Percentiles rank a stretch among this genome's conserved stretches.
These are phyloP conservation scores for Camelina sativa DNA, from an alignment of 345 rosid genomes.

Conservation along the genomic window DNA sequence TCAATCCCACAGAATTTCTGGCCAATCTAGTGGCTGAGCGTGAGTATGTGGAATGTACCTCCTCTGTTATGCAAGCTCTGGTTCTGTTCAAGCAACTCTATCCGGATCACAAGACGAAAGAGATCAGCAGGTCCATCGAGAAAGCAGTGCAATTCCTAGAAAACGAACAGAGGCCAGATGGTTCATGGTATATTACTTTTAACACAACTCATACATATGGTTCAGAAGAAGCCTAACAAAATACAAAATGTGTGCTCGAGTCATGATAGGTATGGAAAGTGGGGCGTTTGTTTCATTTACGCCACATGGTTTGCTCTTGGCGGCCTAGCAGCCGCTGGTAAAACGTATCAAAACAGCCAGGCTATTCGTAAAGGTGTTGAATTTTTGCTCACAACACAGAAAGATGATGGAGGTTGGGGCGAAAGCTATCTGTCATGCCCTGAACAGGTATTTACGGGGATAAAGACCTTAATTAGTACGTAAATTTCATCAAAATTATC, in stretches of 20 bases:
- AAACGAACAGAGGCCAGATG: slow-evolving; percentile 46
- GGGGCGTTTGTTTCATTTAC: slow-evolving; percentile 41
- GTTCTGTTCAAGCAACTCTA: slow-evolving; percentile 48
- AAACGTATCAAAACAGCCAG: not conserved
- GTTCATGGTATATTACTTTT: slow-evolving; percentile 49
- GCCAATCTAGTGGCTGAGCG: slow-evolving; percentile 47
- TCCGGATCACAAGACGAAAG: slow-evolving; percentile 49
- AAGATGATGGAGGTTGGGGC: slow-evolving; percentile 42
- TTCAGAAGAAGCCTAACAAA: not conserved
- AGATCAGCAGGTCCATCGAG: slow-evolving; percentile 43
- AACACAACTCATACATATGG: not conserved
- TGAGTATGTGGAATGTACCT: slow-evolving; percentile 58
- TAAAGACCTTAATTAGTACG: not conserved
- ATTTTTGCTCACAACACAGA: slow-evolving; percentile 20
- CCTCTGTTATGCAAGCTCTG: slow-evolving; percentile 51
- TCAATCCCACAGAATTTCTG: slow-evolving; percentile 59
- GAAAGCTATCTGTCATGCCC: slow-evolving; percentile 37
- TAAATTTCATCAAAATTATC: not conserved
- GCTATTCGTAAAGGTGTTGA: slow-evolving; percentile 21
- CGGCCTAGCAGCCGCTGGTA: slow-evolving; percentile 24
- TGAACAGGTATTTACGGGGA: not conserved
- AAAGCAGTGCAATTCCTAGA: slow-evolving; percentile 44
- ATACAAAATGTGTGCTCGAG: not conserved
- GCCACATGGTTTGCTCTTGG: slow-evolving; percentile 34
- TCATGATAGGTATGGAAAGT: slow-evolving; percentile 26